Conservation (phyloP, 257 asterid genomes). For the Solanum ossicruentum region DNA sequence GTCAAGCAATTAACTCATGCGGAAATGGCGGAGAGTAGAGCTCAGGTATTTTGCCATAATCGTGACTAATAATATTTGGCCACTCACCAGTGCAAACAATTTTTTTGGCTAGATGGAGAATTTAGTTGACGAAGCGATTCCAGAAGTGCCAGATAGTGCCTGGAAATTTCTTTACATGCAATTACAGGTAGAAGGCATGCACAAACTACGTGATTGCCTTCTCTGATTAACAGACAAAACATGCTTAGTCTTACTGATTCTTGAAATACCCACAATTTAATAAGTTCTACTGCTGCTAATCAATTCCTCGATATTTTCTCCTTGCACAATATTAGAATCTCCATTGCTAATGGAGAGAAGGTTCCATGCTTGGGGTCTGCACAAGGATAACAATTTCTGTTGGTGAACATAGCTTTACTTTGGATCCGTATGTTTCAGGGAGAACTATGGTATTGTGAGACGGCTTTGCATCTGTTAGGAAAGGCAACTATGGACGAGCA, state of each 20-base stretch:
- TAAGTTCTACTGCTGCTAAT: not conserved
- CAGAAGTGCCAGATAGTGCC: not conserved
- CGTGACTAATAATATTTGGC: not conserved
- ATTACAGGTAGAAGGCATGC: not conserved
- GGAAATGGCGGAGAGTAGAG: not conserved
- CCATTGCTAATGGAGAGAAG: not conserved
- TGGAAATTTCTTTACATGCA: not conserved
- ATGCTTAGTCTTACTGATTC: not conserved
- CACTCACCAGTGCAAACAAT: not conserved
- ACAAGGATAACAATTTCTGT: not conserved
- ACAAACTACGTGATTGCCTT: not conserved
- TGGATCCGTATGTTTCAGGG: not conserved
- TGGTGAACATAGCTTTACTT: not conserved
- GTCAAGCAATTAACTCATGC: not conserved
- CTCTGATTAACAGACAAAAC: not conserved
- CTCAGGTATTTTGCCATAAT: not conserved
- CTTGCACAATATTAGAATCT: not conserved
- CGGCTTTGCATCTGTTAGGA: not conserved
- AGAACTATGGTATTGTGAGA: not conserved
- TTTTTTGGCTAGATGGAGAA: not conserved
- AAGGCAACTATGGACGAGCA: not conserved
- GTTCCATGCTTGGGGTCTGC: not conserved
- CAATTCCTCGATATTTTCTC: not conserved
- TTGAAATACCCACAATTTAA: not conserved
- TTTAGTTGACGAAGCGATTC: not conserved